A percentile compares a stretch with the other conserved stretches of the same genome.
phyloP scores from a whole-genome alignment of 176 grass and related monocot species.

The Rhynchospora pubera region DNA sequence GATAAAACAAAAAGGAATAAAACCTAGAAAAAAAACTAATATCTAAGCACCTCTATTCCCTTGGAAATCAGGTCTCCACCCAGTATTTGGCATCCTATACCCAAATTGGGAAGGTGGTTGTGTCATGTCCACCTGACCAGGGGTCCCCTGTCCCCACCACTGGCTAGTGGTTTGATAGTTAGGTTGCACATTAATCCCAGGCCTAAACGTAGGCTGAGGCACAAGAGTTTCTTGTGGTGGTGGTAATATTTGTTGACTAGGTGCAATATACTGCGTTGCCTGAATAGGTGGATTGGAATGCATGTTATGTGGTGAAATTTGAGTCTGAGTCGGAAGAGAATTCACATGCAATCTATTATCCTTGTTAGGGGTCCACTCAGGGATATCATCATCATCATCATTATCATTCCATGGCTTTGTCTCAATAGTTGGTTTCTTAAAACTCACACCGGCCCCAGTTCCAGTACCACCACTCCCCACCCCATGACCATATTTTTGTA shows the following conservation, averaged over 20 bases:
- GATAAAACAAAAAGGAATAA: not conserved
- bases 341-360: slow-evolving; percentile 20
- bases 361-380: slow-evolving; percentile 66
- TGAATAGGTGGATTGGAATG: slow-evolving; percentile 9
- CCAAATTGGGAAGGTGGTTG: slow-evolving; percentile 27
- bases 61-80: slow-evolving; percentile 31
- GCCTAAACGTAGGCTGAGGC: slow-evolving; percentile 10
- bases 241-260: slow-evolving; percentile 10
- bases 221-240: not conserved
- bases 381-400: slow-evolving; percentile 42
- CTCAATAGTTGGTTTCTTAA: slow-evolving; percentile 18
- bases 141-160: slow-evolving; percentile 25
- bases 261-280: not conserved
- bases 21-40: slow-evolving; percentile 5
- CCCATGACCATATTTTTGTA: slow-evolving; percentile 39
- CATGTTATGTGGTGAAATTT: slow-evolving; percentile 21
- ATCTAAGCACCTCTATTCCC: slow-evolving; percentile 20
- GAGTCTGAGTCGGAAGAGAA: slow-evolving; percentile 1
- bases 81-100: slow-evolving; percentile 23
- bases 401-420: slow-evolving; percentile 28
- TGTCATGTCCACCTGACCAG: not conserved
- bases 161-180: slow-evolving; percentile 21
- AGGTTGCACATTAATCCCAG: not conserved
- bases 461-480: slow-evolving; percentile 11
- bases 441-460: not conserved